A percentile compares a stretch with the other conserved stretches of the same genome.
These are phyloP conservation scores for Skeletonema grethae DNA, from an alignment of 108 stramenopile species.

Conservation along the genomic window DNA sequence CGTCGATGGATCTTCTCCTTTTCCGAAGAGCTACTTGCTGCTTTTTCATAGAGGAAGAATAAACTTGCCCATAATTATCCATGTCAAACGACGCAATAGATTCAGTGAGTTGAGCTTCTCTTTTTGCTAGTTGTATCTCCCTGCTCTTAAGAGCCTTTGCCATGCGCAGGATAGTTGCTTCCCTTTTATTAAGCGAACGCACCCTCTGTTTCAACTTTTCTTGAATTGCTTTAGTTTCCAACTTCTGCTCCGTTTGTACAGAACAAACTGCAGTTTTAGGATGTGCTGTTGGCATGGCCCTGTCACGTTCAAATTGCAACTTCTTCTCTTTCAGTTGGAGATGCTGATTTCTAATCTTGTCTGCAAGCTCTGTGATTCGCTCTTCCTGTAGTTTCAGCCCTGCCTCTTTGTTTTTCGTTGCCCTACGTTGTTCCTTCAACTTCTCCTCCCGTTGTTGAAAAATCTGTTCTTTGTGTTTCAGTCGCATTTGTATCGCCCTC, in stretches of 20 bases:
- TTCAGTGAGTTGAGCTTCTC: no score
- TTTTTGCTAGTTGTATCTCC: slow-evolving; percentile 14
- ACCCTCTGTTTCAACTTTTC: slow-evolving; percentile 12
- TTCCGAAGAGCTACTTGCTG: background rate
- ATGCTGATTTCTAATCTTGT: slow-evolving; percentile 28
- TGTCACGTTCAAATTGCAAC: slow-evolving; percentile 27
- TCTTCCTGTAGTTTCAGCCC: slow-evolving; percentile 24
- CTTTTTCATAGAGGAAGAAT: background rate
- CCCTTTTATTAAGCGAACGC: slow-evolving; percentile 12
- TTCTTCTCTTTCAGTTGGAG: slow-evolving; percentile 21
- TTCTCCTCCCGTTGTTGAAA: slow-evolving; percentile 19
- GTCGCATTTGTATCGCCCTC: background rate
- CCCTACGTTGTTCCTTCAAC: slow-evolving; percentile 2
- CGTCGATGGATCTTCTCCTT: background rate
- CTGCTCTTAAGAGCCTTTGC: slow-evolving; percentile 14
- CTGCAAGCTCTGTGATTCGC: slow-evolving; percentile 22
- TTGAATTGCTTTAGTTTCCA: slow-evolving; percentile 6
- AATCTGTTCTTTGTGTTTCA: slow-evolving; percentile 20
- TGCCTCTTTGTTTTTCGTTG: slow-evolving; percentile 16
- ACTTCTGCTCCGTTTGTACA: slow-evolving; percentile 15
- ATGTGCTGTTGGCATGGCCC: background rate
- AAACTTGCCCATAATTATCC: background rate
- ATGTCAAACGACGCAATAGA: background rate
- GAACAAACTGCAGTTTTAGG: slow-evolving; percentile 11
- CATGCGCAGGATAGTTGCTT: slow-evolving; percentile 17